Evolutionary conservation across 2,329 filamentous ascomycete genomes (phyloP).

Genomic region (Ceratocystiopsis brevicomis): DNA sequence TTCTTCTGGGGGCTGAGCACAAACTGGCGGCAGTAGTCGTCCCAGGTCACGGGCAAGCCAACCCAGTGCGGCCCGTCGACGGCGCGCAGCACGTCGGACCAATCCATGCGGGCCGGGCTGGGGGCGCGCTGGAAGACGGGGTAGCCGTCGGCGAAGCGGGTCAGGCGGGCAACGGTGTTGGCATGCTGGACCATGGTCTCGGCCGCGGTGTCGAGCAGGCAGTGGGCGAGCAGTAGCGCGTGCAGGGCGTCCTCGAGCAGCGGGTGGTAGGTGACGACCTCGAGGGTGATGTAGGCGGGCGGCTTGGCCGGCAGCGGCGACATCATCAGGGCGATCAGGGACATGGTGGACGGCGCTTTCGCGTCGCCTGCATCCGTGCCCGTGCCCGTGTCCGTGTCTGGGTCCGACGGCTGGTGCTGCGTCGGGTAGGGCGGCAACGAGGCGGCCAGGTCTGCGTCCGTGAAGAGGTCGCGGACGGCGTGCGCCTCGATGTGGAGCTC

Average conservation of each 20-base stretch:
- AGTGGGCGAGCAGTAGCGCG: conserved; percentile 57
- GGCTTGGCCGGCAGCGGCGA: conserved; percentile 26
- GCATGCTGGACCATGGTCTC: conserved; percentile 66
- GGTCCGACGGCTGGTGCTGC: too few relatives aligned
- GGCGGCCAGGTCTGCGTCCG: background rate
- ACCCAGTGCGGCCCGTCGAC: conserved; percentile 16
- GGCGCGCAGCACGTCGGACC: conserved; percentile 55
- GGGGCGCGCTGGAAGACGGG: conserved; percentile 59
- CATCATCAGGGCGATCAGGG: conserved; percentile 12
- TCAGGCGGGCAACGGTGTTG: conserved; percentile 60
- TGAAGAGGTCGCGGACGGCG: background rate
- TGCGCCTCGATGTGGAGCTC: too few relatives aligned
- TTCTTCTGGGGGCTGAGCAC: too few relatives aligned
- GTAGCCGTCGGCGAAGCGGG: conserved; percentile 58
- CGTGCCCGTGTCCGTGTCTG: too few relatives aligned
- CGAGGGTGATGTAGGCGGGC: conserved; percentile 25
- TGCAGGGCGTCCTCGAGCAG: conserved; percentile 63
- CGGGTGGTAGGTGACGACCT: conserved; percentile 63
- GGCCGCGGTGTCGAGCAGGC: conserved; percentile 57
- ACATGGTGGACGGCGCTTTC: too few relatives aligned
- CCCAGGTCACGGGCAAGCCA: conserved; percentile 14
- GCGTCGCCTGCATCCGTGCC: too few relatives aligned
- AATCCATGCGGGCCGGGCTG: conserved; percentile 56
- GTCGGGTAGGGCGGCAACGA: too few relatives aligned
- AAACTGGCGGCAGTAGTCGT: background rate